A percentile compares a stretch with the other conserved stretches of the same genome.
phyloP scores from a whole-genome alignment of 2,329 filamentous ascomycete species.

The Nothomitra cinnamomea region DNA sequence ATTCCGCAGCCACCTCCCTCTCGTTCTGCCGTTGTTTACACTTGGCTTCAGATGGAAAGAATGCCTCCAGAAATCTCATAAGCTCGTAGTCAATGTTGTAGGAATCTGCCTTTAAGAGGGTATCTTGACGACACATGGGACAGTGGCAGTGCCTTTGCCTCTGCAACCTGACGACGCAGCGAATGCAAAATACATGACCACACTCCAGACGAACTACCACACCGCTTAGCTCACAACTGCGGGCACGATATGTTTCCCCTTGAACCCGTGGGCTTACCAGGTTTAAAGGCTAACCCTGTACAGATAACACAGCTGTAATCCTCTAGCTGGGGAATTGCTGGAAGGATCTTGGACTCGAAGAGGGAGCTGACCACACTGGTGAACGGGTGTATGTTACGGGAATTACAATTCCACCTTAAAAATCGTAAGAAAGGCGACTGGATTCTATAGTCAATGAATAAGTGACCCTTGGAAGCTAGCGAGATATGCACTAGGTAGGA shows the following conservation, averaged over 20 bases:
- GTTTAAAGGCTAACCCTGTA: slow-evolving; percentile 61
- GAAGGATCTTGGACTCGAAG: slow-evolving; percentile 40
- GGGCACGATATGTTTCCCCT: no score
- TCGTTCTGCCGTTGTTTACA: slow-evolving; percentile 57
- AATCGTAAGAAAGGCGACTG: neutral
- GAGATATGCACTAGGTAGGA: neutral
- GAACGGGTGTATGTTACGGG: neutral
- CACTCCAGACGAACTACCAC: slow-evolving; percentile 49
- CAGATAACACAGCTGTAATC: slow-evolving; percentile 75
- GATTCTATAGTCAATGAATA: neutral
- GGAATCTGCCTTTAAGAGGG: slow-evolving; percentile 52
- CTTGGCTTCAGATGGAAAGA: slow-evolving; percentile 56
- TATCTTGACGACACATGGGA: slow-evolving; percentile 60
- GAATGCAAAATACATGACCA: slow-evolving; percentile 64
- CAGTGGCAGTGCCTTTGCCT: slow-evolving; percentile 49
- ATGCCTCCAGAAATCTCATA: slow-evolving; percentile 52
- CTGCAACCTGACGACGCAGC: slow-evolving; percentile 68
- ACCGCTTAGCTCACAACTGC: neutral
- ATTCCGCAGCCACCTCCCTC: slow-evolving; percentile 24
- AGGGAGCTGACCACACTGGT: neutral
- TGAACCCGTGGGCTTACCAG: slow-evolving; percentile 18
- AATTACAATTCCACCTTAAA: neutral
- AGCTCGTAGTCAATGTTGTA: slow-evolving; percentile 54
- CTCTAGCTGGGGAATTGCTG: slow-evolving; percentile 59
- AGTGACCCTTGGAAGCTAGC: neutral